A percentile compares a stretch with the other conserved stretches of the same genome.
Evolutionary conservation across 78 protist species (phyloP).

Genomic region (Dictyostelium purpureum): DNA sequence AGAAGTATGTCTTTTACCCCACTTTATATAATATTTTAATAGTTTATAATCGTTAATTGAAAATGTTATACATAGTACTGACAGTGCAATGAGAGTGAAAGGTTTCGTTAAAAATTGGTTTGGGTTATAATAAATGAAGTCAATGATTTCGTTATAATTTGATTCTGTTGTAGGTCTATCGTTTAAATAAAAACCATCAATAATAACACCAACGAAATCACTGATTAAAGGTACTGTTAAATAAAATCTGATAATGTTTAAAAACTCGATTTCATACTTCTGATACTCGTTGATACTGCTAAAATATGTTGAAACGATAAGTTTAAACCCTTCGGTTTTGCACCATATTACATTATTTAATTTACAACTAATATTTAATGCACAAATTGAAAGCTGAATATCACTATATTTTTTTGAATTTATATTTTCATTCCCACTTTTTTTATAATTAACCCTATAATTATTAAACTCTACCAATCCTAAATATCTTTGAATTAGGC

Average conservation of each 20-base stretch:
- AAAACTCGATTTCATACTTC: slow-evolving; percentile 25
- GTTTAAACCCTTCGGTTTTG: background rate
- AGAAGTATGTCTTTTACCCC: too few species aligned
- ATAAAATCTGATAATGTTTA: slow-evolving; percentile 27
- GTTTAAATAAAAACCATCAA: background rate
- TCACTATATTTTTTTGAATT: background rate
- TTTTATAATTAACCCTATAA: background rate
- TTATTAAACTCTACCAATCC: slow-evolving; percentile 51
- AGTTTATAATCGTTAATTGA: background rate
- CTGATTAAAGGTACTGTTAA: slow-evolving; percentile 26
- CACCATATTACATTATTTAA: slow-evolving; percentile 13
- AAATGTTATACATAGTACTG: slow-evolving; percentile 4
- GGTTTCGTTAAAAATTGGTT: slow-evolving; percentile 12
- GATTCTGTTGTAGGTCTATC: too few species aligned
- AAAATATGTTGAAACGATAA: background rate
- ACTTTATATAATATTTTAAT: background rate
- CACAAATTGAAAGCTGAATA: slow-evolving; percentile 36
- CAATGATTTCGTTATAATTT: background rate
- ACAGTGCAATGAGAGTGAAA: slow-evolving; percentile 18
- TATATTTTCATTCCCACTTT: background rate
- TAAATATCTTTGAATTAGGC: slow-evolving; percentile 59
- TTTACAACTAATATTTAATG: slow-evolving; percentile 36
- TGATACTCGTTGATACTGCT: background rate
- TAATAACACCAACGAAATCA: slow-evolving; percentile 15
- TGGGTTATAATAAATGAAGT: slow-evolving; percentile 24